These are phyloP conservation scores for Podospora pseudocomata DNA, from an alignment of 495 filamentous ascomycete species.

Conservation along the genomic window DNA sequence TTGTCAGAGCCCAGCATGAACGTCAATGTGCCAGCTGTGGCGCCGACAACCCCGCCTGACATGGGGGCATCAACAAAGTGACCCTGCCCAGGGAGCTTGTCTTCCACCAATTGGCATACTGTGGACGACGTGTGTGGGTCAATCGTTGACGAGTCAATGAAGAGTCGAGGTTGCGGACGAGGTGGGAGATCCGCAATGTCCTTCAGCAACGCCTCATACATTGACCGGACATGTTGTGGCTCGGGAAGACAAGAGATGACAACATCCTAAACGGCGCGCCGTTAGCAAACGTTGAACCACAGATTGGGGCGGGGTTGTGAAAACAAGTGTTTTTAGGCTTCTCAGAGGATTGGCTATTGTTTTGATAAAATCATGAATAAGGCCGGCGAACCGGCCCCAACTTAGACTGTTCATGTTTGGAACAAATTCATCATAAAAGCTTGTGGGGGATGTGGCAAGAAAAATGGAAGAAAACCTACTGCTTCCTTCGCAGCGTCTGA, in stretches of 20 bases:
- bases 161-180: conserved; percentile 50
- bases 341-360: conserved; percentile 37
- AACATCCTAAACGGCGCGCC: conserved; percentile 54
- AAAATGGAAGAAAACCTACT: conserved; percentile 51
- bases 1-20: conserved; percentile 81
- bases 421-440: conserved; percentile 54
- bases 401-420: conserved; percentile 51
- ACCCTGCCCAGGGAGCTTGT: conserved; percentile 47
- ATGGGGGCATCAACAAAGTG: conserved; percentile 78
- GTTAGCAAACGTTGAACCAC: conserved; percentile 17
- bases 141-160: conserved; percentile 84
- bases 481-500: conserved; percentile 65
- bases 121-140: conserved; percentile 72
- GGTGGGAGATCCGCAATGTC: conserved; percentile 35
- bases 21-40: conserved; percentile 67
- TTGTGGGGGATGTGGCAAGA: background rate
- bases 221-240: conserved; percentile 69
- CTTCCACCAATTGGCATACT: conserved; percentile 59
- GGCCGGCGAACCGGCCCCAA: conserved; percentile 40
- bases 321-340: conserved; percentile 9
- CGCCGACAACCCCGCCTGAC: conserved; percentile 83
- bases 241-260: conserved; percentile 79
- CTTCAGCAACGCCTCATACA: conserved; percentile 62
- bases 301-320: background rate
- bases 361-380: conserved; percentile 47